Conservation (phyloP, 2,329 filamentous ascomycete genomes). For the Pseudopyricularia javanii region DNA sequence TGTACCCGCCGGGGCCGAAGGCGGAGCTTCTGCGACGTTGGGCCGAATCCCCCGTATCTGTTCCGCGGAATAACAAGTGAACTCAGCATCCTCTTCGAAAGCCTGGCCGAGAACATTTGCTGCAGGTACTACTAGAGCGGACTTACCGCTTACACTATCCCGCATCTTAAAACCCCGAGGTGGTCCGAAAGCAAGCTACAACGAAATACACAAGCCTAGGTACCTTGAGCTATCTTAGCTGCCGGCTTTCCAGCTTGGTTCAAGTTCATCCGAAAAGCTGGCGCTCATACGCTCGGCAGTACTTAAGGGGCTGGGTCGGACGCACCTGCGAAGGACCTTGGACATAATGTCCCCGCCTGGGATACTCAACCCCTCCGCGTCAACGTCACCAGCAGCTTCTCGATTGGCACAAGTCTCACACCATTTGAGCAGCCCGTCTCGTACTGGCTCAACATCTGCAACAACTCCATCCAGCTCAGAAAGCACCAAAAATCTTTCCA, state of each 20-base stretch:
- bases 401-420: slow-evolving; percentile 15
- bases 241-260: neutral
- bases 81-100: neutral
- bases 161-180: neutral
- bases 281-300: slow-evolving; percentile 1
- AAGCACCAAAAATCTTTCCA: slow-evolving; percentile 12
- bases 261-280: slow-evolving; percentile 2
- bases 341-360: slow-evolving; percentile 3
- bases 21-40: neutral
- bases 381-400: slow-evolving; percentile 1
- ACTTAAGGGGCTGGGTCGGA: slow-evolving; percentile 2
- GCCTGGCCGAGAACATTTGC: neutral
- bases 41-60: neutral
- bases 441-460: slow-evolving; percentile 16
- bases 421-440: slow-evolving; percentile 14
- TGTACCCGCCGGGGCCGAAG: neutral
- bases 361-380: slow-evolving; percentile 1
- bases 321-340: neutral
- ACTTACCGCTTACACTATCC: neutral
- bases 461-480: slow-evolving; percentile 5
- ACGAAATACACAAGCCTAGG: neutral
- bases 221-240: neutral
- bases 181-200: neutral
- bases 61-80: neutral
- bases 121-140: neutral